A percentile compares a stretch with the other conserved stretches of the same genome.
Conservation (phyloP, 352 stramenopile genomes). For the Phytopythium cucurbitacearum region DNA sequence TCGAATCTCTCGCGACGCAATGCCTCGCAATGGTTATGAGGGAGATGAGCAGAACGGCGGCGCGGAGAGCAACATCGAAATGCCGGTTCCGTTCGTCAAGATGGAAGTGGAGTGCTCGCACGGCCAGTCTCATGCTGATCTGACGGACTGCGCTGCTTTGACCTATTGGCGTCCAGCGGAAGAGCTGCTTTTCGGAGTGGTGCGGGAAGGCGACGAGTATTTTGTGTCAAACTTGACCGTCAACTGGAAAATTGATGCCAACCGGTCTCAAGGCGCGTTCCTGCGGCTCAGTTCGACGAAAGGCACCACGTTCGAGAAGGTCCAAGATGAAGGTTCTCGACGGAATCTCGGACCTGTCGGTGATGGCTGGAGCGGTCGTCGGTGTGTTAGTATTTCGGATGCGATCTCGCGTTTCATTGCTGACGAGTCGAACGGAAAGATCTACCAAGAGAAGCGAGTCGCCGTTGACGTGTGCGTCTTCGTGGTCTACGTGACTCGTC, state of each 20-base stretch:
- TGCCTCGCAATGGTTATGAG: too few species aligned
- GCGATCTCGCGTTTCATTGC: conserved; percentile 18
- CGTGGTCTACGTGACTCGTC: conserved; percentile 28
- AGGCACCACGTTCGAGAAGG: conserved; percentile 37
- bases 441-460: conserved; percentile 13
- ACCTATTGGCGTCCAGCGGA: conserved; percentile 64
- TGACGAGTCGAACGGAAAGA: background rate
- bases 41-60: conserved; percentile 1
- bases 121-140: conserved; percentile 1
- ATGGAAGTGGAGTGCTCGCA: conserved; percentile 66
- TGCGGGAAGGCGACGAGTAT: conserved; percentile 53
- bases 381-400: conserved; percentile 22
- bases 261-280: conserved; percentile 28
- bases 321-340: conserved; percentile 8
- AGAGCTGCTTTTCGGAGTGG: conserved; percentile 32
- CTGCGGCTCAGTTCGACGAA: conserved; percentile 65
- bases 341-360: conserved; percentile 4
- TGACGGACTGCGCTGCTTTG: conserved; percentile 32
- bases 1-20: conserved; percentile 12
- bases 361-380: background rate
- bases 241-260: conserved; percentile 58
- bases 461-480: conserved; percentile 52
- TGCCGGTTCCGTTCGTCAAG: conserved; percentile 62
- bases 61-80: conserved; percentile 1
- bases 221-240: conserved; percentile 58